These are phyloP conservation scores for Saccharomycopsis capsularis DNA, from an alignment of 805 yeast species.

Conservation along the genomic window DNA sequence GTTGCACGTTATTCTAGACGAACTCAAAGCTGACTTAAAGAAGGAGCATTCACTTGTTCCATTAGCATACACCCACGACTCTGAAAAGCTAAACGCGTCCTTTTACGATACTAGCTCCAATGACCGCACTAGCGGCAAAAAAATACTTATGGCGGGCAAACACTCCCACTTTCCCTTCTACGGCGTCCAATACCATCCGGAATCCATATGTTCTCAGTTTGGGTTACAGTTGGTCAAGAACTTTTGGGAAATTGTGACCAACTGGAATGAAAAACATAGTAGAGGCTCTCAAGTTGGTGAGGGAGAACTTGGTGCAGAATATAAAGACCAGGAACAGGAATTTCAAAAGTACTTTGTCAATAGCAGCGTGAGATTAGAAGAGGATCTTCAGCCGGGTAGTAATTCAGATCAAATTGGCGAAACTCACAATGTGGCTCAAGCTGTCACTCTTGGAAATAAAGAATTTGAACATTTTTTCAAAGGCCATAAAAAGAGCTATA, in stretches of 20 bases:
- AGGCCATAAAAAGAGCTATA: neutral
- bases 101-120: too few relatives aligned
- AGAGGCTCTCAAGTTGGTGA: too few relatives aligned
- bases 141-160: constrained; percentile 88
- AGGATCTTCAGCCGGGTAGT: neutral
- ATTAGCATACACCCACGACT: constrained; percentile 45
- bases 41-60: too few relatives aligned
- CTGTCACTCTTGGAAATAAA: too few relatives aligned
- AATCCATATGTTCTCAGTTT: constrained; percentile 72
- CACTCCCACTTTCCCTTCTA: constrained; percentile 60
- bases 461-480: too few relatives aligned
- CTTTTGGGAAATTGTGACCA: constrained; percentile 42
- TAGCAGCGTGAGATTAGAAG: constrained; percentile 6
- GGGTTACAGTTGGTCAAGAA: constrained; percentile 58
- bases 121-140: too few relatives aligned
- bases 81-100: too few relatives aligned
- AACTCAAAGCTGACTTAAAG: neutral
- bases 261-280: too few relatives aligned
- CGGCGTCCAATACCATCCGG: constrained; percentile 98
- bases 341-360: constrained; percentile 7
- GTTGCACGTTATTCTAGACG: constrained; percentile 39
- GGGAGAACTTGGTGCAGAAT: too few relatives aligned
- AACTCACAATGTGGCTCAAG: too few relatives aligned
- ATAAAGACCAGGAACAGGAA: neutral
- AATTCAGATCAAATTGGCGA: neutral